Percentiles rank a stretch among this genome's conserved stretches.
Conservation (phyloP, 768 basidiomycete genomes). For the Plicaturopsis crispa region DNA sequence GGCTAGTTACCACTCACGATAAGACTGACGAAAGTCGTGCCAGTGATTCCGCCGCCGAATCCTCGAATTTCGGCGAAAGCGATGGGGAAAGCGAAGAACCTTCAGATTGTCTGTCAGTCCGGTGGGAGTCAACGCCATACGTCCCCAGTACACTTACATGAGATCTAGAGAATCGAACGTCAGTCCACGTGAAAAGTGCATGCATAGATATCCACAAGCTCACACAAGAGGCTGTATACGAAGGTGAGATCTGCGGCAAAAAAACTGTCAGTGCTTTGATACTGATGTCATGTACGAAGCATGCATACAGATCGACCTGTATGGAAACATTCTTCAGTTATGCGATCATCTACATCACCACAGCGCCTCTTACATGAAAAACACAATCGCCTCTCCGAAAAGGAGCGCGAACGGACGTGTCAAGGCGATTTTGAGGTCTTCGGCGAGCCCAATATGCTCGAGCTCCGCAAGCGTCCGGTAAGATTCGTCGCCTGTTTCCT, state of each 20-base stretch:
- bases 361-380: too few relatives aligned
- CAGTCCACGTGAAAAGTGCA: not conserved
- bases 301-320: too few relatives aligned
- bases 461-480: constrained; percentile 30
- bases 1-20: constrained; percentile 21
- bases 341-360: too few relatives aligned
- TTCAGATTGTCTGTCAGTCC: too few relatives aligned
- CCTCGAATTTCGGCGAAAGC: constrained; percentile 31
- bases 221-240: constrained; percentile 33
- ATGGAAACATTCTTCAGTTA: too few relatives aligned
- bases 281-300: too few relatives aligned
- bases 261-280: too few relatives aligned
- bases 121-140: too few relatives aligned
- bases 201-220: too few relatives aligned
- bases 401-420: constrained; percentile 33
- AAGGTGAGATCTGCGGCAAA: constrained; percentile 39
- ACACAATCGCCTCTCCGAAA: constrained; percentile 35
- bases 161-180: constrained; percentile 17
- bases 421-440: constrained; percentile 29
- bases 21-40: constrained; percentile 36
- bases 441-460: constrained; percentile 23
- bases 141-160: too few relatives aligned
- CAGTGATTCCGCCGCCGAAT: constrained; percentile 30
- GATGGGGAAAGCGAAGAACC: constrained; percentile 40
- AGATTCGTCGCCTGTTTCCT: constrained; percentile 27